Percentiles rank a stretch among this genome's conserved stretches.
Evolutionary conservation across 768 basidiomycete genomes (phyloP).

Genomic region (Suillus lakei): DNA sequence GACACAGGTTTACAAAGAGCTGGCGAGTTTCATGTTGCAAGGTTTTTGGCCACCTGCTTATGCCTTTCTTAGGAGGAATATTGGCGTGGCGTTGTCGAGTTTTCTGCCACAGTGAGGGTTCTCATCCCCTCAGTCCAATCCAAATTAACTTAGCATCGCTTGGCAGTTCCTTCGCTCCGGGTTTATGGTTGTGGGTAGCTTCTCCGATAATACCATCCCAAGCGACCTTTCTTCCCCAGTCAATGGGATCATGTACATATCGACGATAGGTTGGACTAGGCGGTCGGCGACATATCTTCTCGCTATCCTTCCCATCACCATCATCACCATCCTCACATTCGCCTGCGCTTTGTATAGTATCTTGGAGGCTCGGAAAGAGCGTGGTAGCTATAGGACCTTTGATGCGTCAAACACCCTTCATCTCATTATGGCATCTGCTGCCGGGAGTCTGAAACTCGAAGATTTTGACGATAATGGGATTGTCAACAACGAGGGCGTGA

Average conservation of each 20-base stretch:
- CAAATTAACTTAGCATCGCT: not conserved
- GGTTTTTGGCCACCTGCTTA: no score
- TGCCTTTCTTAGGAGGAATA: slow-evolving; percentile 14
- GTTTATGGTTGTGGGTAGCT: slow-evolving; percentile 5
- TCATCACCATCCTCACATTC: slow-evolving; percentile 5
- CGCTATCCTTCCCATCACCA: slow-evolving; percentile 8
- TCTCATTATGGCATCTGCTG: slow-evolving; percentile 12
- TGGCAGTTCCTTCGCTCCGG: slow-evolving; percentile 11
- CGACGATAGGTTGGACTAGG: slow-evolving; percentile 8
- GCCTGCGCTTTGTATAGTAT: slow-evolving; percentile 1
- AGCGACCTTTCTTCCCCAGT: not conserved
- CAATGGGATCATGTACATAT: slow-evolving; percentile 9
- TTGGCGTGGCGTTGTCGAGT: slow-evolving; percentile 23
- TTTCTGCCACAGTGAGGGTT: slow-evolving; percentile 19
- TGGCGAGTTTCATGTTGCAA: not conserved
- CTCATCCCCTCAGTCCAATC: not conserved
- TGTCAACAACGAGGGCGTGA: not conserved
- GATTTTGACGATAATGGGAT: not conserved
- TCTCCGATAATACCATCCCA: not conserved
- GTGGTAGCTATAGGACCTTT: not conserved
- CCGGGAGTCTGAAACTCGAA: not conserved
- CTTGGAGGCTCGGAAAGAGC: not conserved
- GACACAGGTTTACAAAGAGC: slow-evolving; percentile 5
- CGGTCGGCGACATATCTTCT: slow-evolving; percentile 6
- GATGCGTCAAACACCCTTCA: slow-evolving; percentile 8